A percentile compares a stretch with the other conserved stretches of the same genome.
phyloP scores from a whole-genome alignment of 208 protist genomes.

The Acanthamoeba triangularis region DNA sequence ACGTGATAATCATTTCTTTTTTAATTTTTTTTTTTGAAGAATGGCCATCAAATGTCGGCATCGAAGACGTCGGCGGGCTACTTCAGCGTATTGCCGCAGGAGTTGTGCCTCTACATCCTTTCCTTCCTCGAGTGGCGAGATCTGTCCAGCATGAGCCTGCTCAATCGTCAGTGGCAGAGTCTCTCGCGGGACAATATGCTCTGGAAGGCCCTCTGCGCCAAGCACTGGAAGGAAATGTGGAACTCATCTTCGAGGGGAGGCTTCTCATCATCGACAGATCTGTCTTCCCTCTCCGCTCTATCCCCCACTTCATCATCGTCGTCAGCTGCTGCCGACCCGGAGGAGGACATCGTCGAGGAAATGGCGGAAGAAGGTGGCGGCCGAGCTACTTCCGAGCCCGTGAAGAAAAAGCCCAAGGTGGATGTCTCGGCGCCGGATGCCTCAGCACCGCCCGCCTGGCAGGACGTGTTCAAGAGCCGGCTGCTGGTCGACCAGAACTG shows the following conservation, averaged over 20 bases:
- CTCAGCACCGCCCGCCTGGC: background rate
- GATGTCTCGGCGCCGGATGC: background rate
- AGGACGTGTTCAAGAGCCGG: constrained; percentile 63
- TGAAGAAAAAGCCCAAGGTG: background rate
- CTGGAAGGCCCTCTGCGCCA: constrained; percentile 52
- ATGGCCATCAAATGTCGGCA: constrained; percentile 54
- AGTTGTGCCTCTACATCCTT: constrained; percentile 73
- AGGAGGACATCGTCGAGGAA: background rate
- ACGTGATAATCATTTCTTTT: background rate
- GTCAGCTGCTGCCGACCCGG: background rate
- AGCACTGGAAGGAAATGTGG: constrained; percentile 45
- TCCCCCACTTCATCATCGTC: background rate
- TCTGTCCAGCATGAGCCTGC: constrained; percentile 43
- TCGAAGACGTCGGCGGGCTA: constrained; percentile 61
- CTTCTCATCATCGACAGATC: background rate
- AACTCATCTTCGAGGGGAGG: background rate
- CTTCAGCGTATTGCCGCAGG: constrained; percentile 69
- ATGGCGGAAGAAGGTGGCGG: background rate
- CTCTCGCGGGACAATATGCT: constrained; percentile 58
- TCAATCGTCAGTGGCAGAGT: constrained; percentile 60
- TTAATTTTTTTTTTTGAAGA: background rate
- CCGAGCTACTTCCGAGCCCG: background rate
- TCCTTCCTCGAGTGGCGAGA: constrained; percentile 72
- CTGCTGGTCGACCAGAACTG: constrained; percentile 55
- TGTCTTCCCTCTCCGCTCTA: background rate